These are phyloP conservation scores for Proliferodiscus dingleyae DNA, from an alignment of 2,329 filamentous ascomycete genomes.

Conservation along the genomic window DNA sequence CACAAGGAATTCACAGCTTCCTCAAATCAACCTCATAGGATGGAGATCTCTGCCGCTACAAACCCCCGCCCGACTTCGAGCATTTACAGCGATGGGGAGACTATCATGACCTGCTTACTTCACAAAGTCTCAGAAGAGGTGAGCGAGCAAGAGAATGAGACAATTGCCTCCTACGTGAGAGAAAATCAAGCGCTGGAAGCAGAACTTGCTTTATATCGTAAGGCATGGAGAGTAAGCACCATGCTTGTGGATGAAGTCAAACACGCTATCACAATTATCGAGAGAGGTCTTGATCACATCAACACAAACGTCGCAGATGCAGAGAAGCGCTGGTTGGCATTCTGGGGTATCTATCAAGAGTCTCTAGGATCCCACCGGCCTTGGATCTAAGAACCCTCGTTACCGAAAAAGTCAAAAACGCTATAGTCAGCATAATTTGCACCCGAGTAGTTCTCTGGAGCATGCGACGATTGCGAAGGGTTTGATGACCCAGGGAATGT, in stretches of 20 bases:
- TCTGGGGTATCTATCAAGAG: slow-evolving; percentile 17
- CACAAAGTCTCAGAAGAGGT: slow-evolving; percentile 12
- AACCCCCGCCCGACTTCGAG: slow-evolving; percentile 10
- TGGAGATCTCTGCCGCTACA: slow-evolving; percentile 2
- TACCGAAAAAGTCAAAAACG: slow-evolving; percentile 8
- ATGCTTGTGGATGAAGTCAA: slow-evolving; percentile 13
- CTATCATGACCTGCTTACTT: slow-evolving; percentile 13
- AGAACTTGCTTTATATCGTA: slow-evolving; percentile 9
- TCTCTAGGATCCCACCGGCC: slow-evolving; percentile 9
- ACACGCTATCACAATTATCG: slow-evolving; percentile 9
- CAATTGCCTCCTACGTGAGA: slow-evolving; percentile 11
- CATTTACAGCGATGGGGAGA: slow-evolving; percentile 12
- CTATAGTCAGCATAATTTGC: background rate
- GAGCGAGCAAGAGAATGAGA: slow-evolving; percentile 13
- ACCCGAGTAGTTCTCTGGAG: too few relatives aligned
- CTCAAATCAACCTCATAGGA: slow-evolving; percentile 2
- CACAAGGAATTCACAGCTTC: too few relatives aligned
- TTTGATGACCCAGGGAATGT: too few relatives aligned
- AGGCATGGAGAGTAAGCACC: slow-evolving; percentile 10
- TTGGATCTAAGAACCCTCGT: slow-evolving; percentile 13
- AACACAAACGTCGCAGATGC: slow-evolving; percentile 6
- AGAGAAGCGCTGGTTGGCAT: slow-evolving; percentile 17
- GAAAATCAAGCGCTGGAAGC: slow-evolving; percentile 16
- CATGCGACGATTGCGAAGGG: too few relatives aligned
- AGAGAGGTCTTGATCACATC: slow-evolving; percentile 10